Evolutionary conservation across 2,329 filamentous ascomycete genomes (phyloP).

Genomic region (Aspergillus sp.): DNA sequence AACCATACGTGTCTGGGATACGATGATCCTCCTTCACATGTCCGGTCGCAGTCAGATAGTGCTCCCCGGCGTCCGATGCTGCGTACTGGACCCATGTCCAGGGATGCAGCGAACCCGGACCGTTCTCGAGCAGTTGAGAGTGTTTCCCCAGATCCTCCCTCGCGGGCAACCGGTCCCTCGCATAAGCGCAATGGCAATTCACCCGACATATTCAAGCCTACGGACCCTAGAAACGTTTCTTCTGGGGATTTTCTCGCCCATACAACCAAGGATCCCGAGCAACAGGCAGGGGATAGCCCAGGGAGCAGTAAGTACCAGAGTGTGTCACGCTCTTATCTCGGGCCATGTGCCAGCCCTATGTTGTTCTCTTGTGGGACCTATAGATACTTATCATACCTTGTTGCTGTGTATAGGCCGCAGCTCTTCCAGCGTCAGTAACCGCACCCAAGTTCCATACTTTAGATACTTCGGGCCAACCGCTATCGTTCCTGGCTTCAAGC

Average conservation of each 20-base stretch:
- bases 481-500: constrained; percentile 85
- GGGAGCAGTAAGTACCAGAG: constrained; percentile 27
- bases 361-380: neutral
- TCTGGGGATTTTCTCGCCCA: constrained; percentile 12
- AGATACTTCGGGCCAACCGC: constrained; percentile 85
- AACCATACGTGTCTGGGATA: constrained; percentile 63
- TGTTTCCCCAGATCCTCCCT: constrained; percentile 20
- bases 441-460: constrained; percentile 66
- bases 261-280: constrained; percentile 18
- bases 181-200: neutral
- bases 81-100: constrained; percentile 10
- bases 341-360: too few relatives aligned
- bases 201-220: constrained; percentile 7
- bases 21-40: constrained; percentile 39
- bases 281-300: constrained; percentile 22
- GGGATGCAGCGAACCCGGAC: constrained; percentile 11
- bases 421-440: constrained; percentile 28
- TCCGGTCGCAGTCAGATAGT: constrained; percentile 25
- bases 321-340: neutral
- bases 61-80: constrained; percentile 16
- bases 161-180: constrained; percentile 1
- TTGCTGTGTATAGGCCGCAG: constrained; percentile 23
- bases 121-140: constrained; percentile 15
- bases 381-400: too few relatives aligned
- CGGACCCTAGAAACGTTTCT: constrained; percentile 12